Evolutionary conservation across 345 rosid species (phyloP).

Genomic region (Odontarrhena argentea): DNA sequence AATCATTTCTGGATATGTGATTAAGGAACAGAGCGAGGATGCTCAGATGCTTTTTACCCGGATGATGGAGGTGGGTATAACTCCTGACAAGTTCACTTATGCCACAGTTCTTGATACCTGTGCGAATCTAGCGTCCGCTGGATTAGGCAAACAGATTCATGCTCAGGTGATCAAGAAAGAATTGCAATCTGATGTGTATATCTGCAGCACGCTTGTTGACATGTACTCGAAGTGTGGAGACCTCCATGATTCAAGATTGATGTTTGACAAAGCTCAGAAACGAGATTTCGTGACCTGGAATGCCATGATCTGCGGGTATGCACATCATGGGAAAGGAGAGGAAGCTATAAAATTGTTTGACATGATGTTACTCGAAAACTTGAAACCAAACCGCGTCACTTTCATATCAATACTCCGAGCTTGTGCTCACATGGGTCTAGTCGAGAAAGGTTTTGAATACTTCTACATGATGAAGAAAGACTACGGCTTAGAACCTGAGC

Average conservation of each 20-base stretch:
- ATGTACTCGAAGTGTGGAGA: slow-evolving; percentile 97
- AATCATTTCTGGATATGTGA: slow-evolving; percentile 76
- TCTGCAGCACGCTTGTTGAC: slow-evolving; percentile 88
- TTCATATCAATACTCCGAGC: slow-evolving; percentile 90
- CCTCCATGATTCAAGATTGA: slow-evolving; percentile 63
- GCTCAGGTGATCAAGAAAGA: slow-evolving; percentile 75
- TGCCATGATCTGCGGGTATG: slow-evolving; percentile 84
- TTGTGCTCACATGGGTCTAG: slow-evolving; percentile 82
- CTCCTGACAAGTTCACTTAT: slow-evolving; percentile 83
- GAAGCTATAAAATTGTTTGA: slow-evolving; percentile 67
- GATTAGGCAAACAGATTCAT: slow-evolving; percentile 90
- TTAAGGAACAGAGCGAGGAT: slow-evolving; percentile 70
- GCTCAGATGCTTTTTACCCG: slow-evolving; percentile 65
- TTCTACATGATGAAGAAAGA: slow-evolving; percentile 63
- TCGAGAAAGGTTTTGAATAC: slow-evolving; percentile 62
- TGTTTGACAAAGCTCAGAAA: slow-evolving; percentile 66
- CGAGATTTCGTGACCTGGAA: slow-evolving; percentile 92
- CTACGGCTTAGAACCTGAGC: slow-evolving; percentile 67
- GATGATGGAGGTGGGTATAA: slow-evolving; percentile 66
- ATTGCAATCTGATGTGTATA: slow-evolving; percentile 70
- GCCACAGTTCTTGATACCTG: slow-evolving; percentile 86
- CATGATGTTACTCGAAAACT: slow-evolving; percentile 54
- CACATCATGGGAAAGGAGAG: slow-evolving; percentile 85
- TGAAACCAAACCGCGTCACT: slow-evolving; percentile 78
- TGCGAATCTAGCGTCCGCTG: slow-evolving; percentile 75